Conservation (phyloP, 2,329 filamentous ascomycete genomes). For the Paecilomyces dactylethromorphus region DNA sequence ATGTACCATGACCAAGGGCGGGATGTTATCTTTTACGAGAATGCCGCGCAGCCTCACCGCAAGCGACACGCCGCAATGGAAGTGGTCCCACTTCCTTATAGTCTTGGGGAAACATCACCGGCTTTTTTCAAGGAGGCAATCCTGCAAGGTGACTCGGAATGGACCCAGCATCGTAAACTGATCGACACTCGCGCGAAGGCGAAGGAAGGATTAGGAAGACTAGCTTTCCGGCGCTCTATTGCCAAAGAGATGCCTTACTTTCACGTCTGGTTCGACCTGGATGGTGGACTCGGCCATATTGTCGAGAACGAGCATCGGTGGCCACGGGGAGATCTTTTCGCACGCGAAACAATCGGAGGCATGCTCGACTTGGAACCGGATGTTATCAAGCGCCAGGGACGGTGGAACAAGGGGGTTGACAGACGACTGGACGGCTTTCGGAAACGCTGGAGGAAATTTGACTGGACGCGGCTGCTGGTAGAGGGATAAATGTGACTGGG, state of each 20-base stretch:
- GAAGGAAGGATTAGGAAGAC: slow-evolving; percentile 61
- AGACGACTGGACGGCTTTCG: slow-evolving; percentile 67
- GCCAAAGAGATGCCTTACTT: slow-evolving; percentile 99
- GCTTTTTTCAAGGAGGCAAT: slow-evolving; percentile 96
- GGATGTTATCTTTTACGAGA: slow-evolving; percentile 95
- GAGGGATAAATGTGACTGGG: slow-evolving; percentile 31
- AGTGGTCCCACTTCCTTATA: slow-evolving; percentile 81
- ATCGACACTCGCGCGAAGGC: slow-evolving; percentile 69
- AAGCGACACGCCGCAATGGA: slow-evolving; percentile 80
- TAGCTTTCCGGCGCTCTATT: slow-evolving; percentile 73
- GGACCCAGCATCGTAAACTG: slow-evolving; percentile 90
- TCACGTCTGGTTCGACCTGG: slow-evolving; percentile 89
- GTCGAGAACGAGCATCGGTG: slow-evolving; percentile 80
- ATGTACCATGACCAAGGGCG: slow-evolving; percentile 92
- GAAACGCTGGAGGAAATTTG: slow-evolving; percentile 85
- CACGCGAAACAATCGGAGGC: slow-evolving; percentile 82
- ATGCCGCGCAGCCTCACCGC: slow-evolving; percentile 73
- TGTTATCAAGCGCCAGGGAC: slow-evolving; percentile 81
- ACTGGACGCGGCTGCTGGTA: slow-evolving; percentile 67
- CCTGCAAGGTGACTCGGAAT: slow-evolving; percentile 79
- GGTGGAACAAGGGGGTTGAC: slow-evolving; percentile 66
- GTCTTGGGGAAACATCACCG: slow-evolving; percentile 82
- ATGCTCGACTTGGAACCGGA: slow-evolving; percentile 81
- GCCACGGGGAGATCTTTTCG: slow-evolving; percentile 89
- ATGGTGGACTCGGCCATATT: slow-evolving; percentile 86